A percentile compares a stretch with the other conserved stretches of the same genome.
phyloP scores from a whole-genome alignment of 345 rosid species.

The Brassica nigra region DNA sequence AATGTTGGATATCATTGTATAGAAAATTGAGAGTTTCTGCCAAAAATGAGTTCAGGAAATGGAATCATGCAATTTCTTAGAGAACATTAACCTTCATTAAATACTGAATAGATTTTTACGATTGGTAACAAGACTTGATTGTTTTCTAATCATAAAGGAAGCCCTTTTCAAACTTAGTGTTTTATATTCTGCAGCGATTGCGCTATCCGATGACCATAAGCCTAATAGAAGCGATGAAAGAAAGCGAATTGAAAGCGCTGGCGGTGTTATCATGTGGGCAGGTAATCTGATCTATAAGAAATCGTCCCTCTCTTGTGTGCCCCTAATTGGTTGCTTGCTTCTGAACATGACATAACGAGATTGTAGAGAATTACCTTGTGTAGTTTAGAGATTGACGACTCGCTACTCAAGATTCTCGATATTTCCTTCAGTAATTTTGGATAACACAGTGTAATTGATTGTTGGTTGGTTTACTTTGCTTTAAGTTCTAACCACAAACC shows the following conservation, averaged over 20 bases:
- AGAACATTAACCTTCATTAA: background rate
- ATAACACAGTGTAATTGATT: background rate
- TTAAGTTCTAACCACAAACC: too few relatives aligned
- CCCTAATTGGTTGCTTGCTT: slow-evolving; percentile 13
- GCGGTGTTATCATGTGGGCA: slow-evolving; percentile 98
- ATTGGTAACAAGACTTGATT: too few relatives aligned
- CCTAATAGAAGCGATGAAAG: slow-evolving; percentile 98
- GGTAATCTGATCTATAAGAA: slow-evolving; percentile 52
- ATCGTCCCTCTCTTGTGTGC: background rate
- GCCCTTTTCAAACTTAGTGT: background rate
- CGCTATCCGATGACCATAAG: slow-evolving; percentile 99
- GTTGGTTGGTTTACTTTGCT: background rate
- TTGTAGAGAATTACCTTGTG: background rate
- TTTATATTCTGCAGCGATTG: slow-evolving; percentile 62
- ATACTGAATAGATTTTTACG: too few relatives aligned
- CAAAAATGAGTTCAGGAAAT: background rate
- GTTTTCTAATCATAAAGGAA: background rate
- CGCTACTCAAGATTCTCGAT: background rate
- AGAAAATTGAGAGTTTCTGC: background rate
- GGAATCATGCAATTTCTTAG: background rate
- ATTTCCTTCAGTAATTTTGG: too few relatives aligned
- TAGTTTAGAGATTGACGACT: slow-evolving; percentile 4
- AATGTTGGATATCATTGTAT: background rate
- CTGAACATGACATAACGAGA: background rate
- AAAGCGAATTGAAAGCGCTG: slow-evolving; percentile 94